phyloP scores from a whole-genome alignment of 139 green algal species.

The Picochlorum sp. region DNA sequence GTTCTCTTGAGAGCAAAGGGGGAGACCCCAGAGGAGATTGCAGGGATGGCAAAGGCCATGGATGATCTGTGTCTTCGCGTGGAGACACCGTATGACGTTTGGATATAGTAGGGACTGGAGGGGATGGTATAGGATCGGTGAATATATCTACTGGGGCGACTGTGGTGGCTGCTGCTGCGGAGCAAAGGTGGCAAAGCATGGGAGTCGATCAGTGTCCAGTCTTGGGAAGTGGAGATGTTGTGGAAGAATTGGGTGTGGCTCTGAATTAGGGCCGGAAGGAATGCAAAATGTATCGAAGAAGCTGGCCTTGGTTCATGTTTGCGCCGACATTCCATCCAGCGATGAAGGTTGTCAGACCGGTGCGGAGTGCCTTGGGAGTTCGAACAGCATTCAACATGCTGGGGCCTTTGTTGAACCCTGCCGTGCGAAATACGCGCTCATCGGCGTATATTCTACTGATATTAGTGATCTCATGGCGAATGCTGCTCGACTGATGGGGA shows the following conservation, averaged over 20 bases:
- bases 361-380: conserved; percentile 33
- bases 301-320: conserved; percentile 96
- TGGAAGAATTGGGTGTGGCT: conserved; percentile 80
- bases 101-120: conserved; percentile 98
- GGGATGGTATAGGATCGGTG: conserved; percentile 93
- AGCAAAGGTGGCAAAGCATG: conserved; percentile 94
- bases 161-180: conserved; percentile 88
- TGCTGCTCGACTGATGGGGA: conserved; percentile 65
- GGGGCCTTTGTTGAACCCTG: conserved; percentile 95
- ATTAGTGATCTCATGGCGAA: conserved; percentile 78
- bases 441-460: conserved; percentile 78
- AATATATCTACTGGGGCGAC: conserved; percentile 97
- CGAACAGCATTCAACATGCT: conserved; percentile 91
- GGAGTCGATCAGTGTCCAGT: conserved; percentile 85
- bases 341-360: conserved; percentile 44
- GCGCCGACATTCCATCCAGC: conserved; percentile 75
- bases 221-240: conserved; percentile 94
- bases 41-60: conserved; percentile 85
- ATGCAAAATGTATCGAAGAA: conserved; percentile 75
- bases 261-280: conserved; percentile 81
- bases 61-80: conserved; percentile 48
- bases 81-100: conserved; percentile 48
- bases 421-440: conserved; percentile 73
- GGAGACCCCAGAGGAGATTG: conserved; percentile 89
- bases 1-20: conserved; percentile 95